A percentile compares a stretch with the other conserved stretches of the same genome.
Evolutionary conservation across 148 eudicot genomes (phyloP).

Genomic region (Silene conica): DNA sequence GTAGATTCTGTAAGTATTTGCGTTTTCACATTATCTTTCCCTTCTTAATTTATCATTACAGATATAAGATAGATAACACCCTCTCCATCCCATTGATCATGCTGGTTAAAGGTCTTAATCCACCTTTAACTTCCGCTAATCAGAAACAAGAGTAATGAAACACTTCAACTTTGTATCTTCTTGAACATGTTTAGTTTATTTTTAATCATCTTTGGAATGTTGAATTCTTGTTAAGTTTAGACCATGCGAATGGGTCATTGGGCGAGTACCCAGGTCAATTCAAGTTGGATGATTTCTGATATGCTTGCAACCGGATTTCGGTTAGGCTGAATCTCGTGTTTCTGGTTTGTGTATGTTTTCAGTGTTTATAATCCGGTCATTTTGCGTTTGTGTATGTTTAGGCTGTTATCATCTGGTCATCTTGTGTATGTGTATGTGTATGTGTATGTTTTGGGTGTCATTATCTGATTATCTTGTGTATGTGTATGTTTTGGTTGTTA

Average conservation of each 20-base stretch:
- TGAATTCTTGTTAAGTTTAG: no score
- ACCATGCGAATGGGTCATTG: no score
- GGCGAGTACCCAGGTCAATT: no score
- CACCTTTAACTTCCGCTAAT: background rate
- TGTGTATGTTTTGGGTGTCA: background rate
- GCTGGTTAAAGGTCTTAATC: background rate
- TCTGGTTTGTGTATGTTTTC: no score
- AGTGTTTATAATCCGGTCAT: no score
- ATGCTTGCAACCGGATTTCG: no score
- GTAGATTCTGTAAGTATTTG: conserved; percentile 74
- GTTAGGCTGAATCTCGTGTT: no score
- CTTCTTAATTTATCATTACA: background rate
- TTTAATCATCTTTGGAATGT: no score
- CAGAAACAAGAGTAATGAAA: background rate
- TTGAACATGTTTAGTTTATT: background rate
- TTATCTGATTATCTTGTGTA: background rate
- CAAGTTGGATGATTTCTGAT: no score
- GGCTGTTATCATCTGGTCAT: no score
- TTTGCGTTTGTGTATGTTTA: no score
- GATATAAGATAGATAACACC: background rate
- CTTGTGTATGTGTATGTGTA: background rate
- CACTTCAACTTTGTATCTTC: background rate
- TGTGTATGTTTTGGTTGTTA: background rate
- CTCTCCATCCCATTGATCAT: no score
- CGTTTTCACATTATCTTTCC: background rate